Base-by-base conservation (phyloP, 768 basidiomycete genomes). In the Podaxis mareebaensis region DNA sequence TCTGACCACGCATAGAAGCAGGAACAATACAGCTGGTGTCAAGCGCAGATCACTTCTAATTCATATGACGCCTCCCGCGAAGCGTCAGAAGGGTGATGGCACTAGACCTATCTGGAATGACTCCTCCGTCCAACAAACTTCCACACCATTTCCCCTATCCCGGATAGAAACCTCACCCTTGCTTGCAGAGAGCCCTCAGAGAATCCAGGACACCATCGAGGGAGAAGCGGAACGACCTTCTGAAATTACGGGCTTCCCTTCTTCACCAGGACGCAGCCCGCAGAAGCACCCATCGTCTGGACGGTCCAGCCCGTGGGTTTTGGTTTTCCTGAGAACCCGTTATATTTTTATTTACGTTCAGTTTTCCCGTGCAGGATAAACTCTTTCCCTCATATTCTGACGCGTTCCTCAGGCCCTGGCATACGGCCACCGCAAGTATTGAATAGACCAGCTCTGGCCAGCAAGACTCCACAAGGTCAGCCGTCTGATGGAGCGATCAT, bases 11-110 rank as follows among this genome's bases (percentile, higher is more conserved):
- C 48, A 17, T 51, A 12, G 54, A 51, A 63, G 54, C 48, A 56
- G 61, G 36, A 42, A 44, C 36, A 22, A 36, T 42, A 55, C 4
- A 6, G 53, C 48, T 36, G 61, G 26, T 42, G 39, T 57, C 44
- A 63, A 63, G 55, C 61, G 61, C 26, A 53, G 36, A 30, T 26
- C 42, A 15, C 48, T 44, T 30, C 46, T 33, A 38, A 63, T 63
- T 42, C 33, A 57, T 40, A 33, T 33, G 33, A 40, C 55, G 36
- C 42, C 36, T 62, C 61, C 61, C 55, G 61, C 61, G 61, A 63
- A 63, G 46, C 61, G 61, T 56, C 55, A 49, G 17, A 56, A 44
- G 48, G 55, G 17, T 12, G 49, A 36, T 22, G 28, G 51, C 38
- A 15, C 46, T 57, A 15, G 38, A 13, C 48, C 54, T 12, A 42